Evolutionary conservation across 2,329 filamentous ascomycete genomes (phyloP), one percentile per base, ranked within the genome.

Genomic region (Grosmannia clavigera): DNA sequence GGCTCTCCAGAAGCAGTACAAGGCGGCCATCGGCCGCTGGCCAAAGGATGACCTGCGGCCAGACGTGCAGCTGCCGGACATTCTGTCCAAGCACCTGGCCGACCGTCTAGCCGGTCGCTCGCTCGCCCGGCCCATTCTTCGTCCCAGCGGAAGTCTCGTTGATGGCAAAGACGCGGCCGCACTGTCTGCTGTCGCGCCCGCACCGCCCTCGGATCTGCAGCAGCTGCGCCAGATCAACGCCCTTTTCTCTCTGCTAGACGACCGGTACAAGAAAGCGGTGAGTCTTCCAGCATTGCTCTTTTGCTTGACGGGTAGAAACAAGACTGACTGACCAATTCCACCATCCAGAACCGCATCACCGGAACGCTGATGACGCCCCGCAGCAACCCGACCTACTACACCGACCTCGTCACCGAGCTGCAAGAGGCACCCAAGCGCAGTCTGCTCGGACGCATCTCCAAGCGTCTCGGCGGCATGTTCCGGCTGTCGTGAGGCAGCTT

Each of bases 371-470:
- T 86, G 61, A 71, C 75, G 58, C 84, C 85, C 16, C 77, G 76
- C 68, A 84, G 81, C 66, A 82, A 86, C 64, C 84, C 84, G 46
- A 80, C 78, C 0, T 85, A 88, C 68, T 88, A 85, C 67, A 70
- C 74, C 25, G 80, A 85, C 64, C 70, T 88, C 35, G 68, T 86
- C 0, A 75, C 72, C 58, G 85, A 88, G 69, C 76, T 88, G 29
- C 81, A 86, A 43, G 81, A 81, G 65, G 84, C 81, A 3, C 85
- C 84, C 2, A 78, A 73, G 50, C 73, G 84, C 61, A 78, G 77
- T 9, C 83, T 77, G 73, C 67, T 81, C 27, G 74, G 77, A 57
- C 75, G 78, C 58, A 62, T 83, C 57, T 71, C 74, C 62, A 80
- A 85, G 67, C 76, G 76, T 62, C 67, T 85, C 64, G 78, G 78